phyloP scores from a whole-genome alignment of 345 rosid species.

The Lenwebbia sp. region DNA sequence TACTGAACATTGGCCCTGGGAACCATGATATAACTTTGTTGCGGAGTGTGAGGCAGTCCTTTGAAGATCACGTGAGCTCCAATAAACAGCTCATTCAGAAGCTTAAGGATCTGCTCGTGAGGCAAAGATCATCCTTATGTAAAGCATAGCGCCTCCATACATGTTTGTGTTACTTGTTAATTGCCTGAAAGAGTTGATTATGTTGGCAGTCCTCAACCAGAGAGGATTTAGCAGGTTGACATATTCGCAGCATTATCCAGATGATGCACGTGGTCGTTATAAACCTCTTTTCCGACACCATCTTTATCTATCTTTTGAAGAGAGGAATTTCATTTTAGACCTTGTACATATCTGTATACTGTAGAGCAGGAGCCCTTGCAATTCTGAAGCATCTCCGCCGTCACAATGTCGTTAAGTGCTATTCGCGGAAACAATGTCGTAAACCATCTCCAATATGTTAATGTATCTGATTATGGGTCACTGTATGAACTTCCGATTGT shows the following conservation, averaged over 20 bases:
- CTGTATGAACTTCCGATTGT: neutral
- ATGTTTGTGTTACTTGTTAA: neutral
- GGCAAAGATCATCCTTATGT: conserved; percentile 66
- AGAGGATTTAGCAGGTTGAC: neutral
- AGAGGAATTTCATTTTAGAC: neutral
- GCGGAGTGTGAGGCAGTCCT: conserved; percentile 45
- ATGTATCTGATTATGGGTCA: neutral
- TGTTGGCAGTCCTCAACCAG: neutral
- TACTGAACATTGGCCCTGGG: conserved; percentile 41
- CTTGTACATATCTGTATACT: neutral
- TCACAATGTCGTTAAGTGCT: neutral
- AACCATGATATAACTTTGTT: conserved; percentile 31
- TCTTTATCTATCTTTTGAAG: neutral
- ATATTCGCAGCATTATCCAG: neutral
- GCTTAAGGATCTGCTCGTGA: conserved; percentile 57
- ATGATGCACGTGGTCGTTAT: neutral
- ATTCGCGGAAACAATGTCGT: neutral
- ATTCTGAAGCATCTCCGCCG: neutral
- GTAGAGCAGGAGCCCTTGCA: neutral
- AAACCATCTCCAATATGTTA: neutral
- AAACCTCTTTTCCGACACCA: neutral
- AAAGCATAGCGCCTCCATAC: conserved; percentile 20
- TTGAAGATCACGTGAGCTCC: conserved; percentile 44
- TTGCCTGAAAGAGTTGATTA: neutral
- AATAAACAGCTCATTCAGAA: conserved; percentile 52